These are phyloP conservation scores for Funneliformis caledonium DNA, from an alignment of 371 early-diverging fungal genomes.

Conservation along the genomic window DNA sequence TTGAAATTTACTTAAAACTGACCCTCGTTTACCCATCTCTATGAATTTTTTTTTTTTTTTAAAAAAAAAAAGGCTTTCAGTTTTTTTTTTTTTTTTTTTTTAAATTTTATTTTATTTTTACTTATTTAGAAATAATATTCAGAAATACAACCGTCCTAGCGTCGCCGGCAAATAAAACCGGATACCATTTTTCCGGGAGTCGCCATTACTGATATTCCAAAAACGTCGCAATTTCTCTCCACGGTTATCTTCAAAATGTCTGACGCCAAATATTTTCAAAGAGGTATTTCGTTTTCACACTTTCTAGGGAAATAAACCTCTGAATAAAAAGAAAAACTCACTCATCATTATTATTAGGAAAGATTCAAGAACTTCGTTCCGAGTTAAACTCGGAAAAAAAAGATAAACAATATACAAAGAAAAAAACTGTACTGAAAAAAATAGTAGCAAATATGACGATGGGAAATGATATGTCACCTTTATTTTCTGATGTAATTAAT, in stretches of 20 bases:
- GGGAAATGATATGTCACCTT: conserved; percentile 83
- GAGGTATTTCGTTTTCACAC: conserved; percentile 59
- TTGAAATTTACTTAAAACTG: conserved; percentile 52
- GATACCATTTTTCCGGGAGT: too few relatives aligned
- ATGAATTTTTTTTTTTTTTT: too few relatives aligned
- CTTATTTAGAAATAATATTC: too few relatives aligned
- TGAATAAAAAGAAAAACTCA: background rate
- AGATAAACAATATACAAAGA: conserved; percentile 85
- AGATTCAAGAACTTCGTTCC: conserved; percentile 91
- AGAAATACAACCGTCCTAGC: too few relatives aligned
- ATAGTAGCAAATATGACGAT: conserved; percentile 84
- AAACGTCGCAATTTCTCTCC: background rate
- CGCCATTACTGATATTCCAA: too few relatives aligned
- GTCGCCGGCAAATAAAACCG: too few relatives aligned
- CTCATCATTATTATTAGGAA: conserved; percentile 44
- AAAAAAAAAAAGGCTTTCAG: too few relatives aligned
- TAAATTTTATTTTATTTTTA: too few relatives aligned
- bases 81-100: too few relatives aligned
- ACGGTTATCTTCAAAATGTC: conserved; percentile 51
- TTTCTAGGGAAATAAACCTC: background rate
- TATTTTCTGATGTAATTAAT: conserved; percentile 68
- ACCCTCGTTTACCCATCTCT: conserved; percentile 33
- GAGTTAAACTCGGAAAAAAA: conserved; percentile 92
- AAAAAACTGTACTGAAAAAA: conserved; percentile 92
- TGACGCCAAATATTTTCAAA: conserved; percentile 83